Conservation (phyloP, 2,329 filamentous ascomycete species). For the Coniochaeta sp. region DNA sequence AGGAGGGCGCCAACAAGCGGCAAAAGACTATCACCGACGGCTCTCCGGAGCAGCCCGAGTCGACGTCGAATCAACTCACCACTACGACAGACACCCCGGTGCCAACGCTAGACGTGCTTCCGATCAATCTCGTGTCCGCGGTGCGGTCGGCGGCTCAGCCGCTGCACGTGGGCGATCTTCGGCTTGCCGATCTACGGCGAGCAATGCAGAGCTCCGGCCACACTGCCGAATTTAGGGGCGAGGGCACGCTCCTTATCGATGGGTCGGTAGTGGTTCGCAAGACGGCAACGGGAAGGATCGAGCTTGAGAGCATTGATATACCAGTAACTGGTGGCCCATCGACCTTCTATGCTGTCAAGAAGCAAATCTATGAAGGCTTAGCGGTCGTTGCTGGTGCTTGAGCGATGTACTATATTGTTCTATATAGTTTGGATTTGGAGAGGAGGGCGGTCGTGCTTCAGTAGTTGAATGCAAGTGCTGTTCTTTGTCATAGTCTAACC, state of each 20-base stretch:
- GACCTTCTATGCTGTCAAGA: constrained; percentile 81
- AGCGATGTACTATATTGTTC: not conserved
- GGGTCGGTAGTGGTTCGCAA: constrained; percentile 84
- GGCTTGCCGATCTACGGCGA: constrained; percentile 79
- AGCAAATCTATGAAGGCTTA: constrained; percentile 86
- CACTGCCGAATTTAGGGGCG: constrained; percentile 84
- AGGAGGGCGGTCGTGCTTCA: not conserved
- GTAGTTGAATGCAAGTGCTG: not conserved
- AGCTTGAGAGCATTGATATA: constrained; percentile 71
- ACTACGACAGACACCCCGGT: constrained; percentile 19
- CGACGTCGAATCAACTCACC: constrained; percentile 1
- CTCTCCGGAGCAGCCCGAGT: constrained; percentile 7
- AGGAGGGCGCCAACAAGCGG: constrained; percentile 39
- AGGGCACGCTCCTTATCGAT: constrained; percentile 86
- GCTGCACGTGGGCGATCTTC: constrained; percentile 87
- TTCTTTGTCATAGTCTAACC: too few relatives aligned
- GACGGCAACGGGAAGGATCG: constrained; percentile 76
- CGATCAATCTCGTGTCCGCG: constrained; percentile 57
- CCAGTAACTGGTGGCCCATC: constrained; percentile 32
- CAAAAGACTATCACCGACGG: constrained; percentile 33
- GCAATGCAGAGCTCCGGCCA: constrained; percentile 78
- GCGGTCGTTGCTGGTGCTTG: constrained; percentile 73
- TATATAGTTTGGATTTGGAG: not conserved
- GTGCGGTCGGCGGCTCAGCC: constrained; percentile 74
- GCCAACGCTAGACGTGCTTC: constrained; percentile 47